These are phyloP conservation scores for Cubamyces lactineus DNA, from an alignment of 768 basidiomycete species.

Conservation along the genomic window DNA sequence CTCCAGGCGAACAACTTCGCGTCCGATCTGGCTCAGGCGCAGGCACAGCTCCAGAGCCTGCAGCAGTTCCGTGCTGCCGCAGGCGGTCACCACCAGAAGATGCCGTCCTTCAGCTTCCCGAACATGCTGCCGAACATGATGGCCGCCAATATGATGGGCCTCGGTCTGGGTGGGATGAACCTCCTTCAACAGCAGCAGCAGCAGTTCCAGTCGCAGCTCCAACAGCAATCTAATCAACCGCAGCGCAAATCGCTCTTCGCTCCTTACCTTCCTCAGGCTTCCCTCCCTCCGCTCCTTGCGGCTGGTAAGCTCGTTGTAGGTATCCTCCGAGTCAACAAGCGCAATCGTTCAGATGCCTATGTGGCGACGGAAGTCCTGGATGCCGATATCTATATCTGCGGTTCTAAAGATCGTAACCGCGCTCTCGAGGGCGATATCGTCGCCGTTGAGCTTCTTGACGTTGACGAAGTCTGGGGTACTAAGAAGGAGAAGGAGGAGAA, in stretches of 20 bases:
- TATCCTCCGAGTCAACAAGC: constrained; percentile 95
- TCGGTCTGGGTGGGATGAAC: constrained; percentile 80
- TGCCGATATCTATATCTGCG: constrained; percentile 98
- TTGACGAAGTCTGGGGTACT: constrained; percentile 97
- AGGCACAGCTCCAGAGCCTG: constrained; percentile 93
- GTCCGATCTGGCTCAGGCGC: constrained; percentile 92
- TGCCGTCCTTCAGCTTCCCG: constrained; percentile 97
- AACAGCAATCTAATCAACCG: constrained; percentile 89
- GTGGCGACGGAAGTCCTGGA: constrained; percentile 98
- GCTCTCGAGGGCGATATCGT: constrained; percentile 98
- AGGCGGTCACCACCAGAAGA: constrained; percentile 93
- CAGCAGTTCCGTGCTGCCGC: constrained; percentile 97
- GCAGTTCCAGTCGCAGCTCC: constrained; percentile 93
- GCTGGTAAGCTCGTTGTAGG: constrained; percentile 98
- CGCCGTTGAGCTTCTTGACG: constrained; percentile 95
- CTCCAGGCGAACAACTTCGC: constrained; percentile 61
- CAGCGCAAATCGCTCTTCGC: constrained; percentile 98
- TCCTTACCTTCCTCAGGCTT: constrained; percentile 97
- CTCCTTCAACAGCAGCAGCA: constrained; percentile 92
- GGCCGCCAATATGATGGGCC: constrained; percentile 95
- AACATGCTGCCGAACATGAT: constrained; percentile 98
- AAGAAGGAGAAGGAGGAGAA: constrained; percentile 99
- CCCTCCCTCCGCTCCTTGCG: constrained; percentile 91
- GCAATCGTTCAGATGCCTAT: constrained; percentile 97
- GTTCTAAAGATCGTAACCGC: constrained; percentile 97